phyloP scores from a whole-genome alignment of 352 stramenopile genomes.

The Globisporangium polare region DNA sequence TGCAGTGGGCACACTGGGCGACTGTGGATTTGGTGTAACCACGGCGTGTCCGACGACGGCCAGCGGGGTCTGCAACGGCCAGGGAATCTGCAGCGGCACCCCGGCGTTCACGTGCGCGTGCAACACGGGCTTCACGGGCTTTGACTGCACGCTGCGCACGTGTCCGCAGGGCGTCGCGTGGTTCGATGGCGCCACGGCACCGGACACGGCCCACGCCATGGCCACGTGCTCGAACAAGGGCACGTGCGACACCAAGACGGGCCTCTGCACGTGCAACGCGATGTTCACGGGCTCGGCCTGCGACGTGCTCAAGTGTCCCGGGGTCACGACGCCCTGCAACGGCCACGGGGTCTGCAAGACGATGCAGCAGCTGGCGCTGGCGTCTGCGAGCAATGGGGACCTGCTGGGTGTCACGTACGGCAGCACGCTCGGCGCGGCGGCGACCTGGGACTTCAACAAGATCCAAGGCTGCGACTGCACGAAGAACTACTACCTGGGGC shows the following conservation, averaged over 20 bases:
- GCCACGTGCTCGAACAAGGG: slow-evolving; percentile 53
- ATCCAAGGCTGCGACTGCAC: slow-evolving; percentile 81
- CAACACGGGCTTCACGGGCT: slow-evolving; percentile 48
- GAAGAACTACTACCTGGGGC: slow-evolving; percentile 61
- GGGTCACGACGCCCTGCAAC: slow-evolving; percentile 39
- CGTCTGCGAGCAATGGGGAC: slow-evolving; percentile 35
- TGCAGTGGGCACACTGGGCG: slow-evolving; percentile 26
- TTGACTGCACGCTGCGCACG: slow-evolving; percentile 50
- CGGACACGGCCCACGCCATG: slow-evolving; percentile 46
- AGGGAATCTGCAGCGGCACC: slow-evolving; percentile 38
- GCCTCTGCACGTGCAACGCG: slow-evolving; percentile 52
- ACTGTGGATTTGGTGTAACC: slow-evolving; percentile 39
- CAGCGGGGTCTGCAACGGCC: slow-evolving; percentile 35
- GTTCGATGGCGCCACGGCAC: slow-evolving; percentile 58
- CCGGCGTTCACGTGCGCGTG: slow-evolving; percentile 59
- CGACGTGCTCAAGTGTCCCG: slow-evolving; percentile 53
- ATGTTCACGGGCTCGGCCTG: slow-evolving; percentile 82
- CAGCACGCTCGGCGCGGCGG: slow-evolving; percentile 42
- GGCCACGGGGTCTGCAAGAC: slow-evolving; percentile 68
- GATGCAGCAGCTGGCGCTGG: slow-evolving; percentile 61
- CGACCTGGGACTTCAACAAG: slow-evolving; percentile 82
- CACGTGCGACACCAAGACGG: slow-evolving; percentile 46
- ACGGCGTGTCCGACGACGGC: slow-evolving; percentile 34
- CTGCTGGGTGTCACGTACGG: slow-evolving; percentile 57
- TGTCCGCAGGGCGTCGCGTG: slow-evolving; percentile 54